Conservation (phyloP, 208 protist genomes). For the Herpetomonas tarakana region DNA sequence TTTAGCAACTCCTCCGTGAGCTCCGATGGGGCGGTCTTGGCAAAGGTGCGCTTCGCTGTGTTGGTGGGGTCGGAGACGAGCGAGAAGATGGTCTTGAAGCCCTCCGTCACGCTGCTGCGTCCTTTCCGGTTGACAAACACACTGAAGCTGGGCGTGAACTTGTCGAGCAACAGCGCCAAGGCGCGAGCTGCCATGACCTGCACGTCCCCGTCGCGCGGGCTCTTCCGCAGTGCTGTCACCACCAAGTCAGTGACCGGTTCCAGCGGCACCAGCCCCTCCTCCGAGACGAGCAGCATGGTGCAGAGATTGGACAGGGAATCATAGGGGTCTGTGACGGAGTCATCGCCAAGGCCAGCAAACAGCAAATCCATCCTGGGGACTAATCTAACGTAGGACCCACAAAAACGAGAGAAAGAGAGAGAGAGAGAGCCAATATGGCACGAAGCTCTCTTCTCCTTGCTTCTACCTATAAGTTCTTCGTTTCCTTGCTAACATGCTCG, state of each 20-base stretch:
- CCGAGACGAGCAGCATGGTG: constrained; percentile 43
- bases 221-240: constrained; percentile 20
- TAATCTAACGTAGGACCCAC: too few relatives aligned
- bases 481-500: too few relatives aligned
- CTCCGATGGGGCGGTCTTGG: constrained; percentile 45
- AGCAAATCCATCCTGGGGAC: constrained; percentile 5
- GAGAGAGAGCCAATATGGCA: too few relatives aligned
- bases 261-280: constrained; percentile 32
- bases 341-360: background rate
- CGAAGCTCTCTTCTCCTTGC: too few relatives aligned
- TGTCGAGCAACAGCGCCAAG: constrained; percentile 65
- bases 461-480: too few relatives aligned
- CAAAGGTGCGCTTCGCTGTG: constrained; percentile 24
- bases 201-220: constrained; percentile 52
- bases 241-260: constrained; percentile 20
- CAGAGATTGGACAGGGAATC: constrained; percentile 44
- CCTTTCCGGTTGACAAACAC: constrained; percentile 6
- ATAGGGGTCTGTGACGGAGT: constrained; percentile 18
- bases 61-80: constrained; percentile 14
- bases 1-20: constrained; percentile 75
- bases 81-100: constrained; percentile 25
- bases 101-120: constrained; percentile 11
- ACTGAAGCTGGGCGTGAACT: constrained; percentile 30
- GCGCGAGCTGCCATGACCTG: constrained; percentile 65
- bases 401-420: too few relatives aligned